Evolutionary conservation across 2,329 filamentous ascomycete species (phyloP), one percentile per base, ranked within the genome.

Genomic region (Fusarium drepaniforme): DNA sequence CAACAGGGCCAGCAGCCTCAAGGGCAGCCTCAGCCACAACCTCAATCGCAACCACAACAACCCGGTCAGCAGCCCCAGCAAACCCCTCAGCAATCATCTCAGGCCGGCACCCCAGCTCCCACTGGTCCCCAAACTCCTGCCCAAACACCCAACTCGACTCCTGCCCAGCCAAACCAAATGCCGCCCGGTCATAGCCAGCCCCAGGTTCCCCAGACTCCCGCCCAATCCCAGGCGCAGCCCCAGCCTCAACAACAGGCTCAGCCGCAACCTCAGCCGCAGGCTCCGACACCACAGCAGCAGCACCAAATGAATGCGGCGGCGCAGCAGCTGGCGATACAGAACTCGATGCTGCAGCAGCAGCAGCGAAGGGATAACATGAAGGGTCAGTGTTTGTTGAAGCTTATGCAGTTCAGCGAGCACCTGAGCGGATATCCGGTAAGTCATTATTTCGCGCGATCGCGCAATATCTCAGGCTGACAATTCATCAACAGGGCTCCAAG

Each of bases 371-470:
- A 86, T 58, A 83, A 83, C 46, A 85, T 89, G 82, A 91, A 89
- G 78, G 86, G 88, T 5, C 86, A 89, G 67, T 92, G 88, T 72
- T 77, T 92, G 44, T 81, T 93, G 67, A 90, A 88, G 79, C 81
- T 93, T 51, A 87, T 90, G 83, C 88, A 90, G 72, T 93, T 93
- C 80, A 84, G 90, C 83, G 91, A 92, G 82, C 86, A 90, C 71
- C 81, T 93, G 12, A 91, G 89, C 73, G 87, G 85, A 37, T 92
- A 88, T 75, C 85, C 86, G 42, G 88, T 90, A 82, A 78, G 87
- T 68, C 12, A 16, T 35, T 5, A 3, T 13, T 37, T 25, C 15
- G 35, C 57, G 15, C 13, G 38, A 13, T 25, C n/a, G 16, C 18
- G 25, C 5, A 21, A 42, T 40, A 5, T 6, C 2, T 11, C 28